A percentile compares a stretch with the other conserved stretches of the same genome.
These are phyloP conservation scores for Massarina eburnea DNA, from an alignment of 2,329 filamentous ascomycete genomes.

Conservation along the genomic window DNA sequence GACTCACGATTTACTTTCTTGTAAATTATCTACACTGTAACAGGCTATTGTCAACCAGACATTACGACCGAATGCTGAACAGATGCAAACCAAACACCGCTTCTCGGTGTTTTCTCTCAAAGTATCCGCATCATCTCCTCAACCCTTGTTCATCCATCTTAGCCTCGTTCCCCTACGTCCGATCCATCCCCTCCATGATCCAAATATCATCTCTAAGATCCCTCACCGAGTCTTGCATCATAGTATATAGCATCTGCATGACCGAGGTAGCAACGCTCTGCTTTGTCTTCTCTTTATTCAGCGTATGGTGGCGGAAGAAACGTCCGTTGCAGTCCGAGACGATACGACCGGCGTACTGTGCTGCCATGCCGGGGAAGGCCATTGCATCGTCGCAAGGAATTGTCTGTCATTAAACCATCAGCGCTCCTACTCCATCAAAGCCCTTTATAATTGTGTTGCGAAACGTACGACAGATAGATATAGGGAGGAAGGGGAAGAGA, in stretches of 20 bases:
- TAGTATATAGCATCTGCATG: conserved; percentile 13
- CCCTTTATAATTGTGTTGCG: too few relatives aligned
- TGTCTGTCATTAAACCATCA: conserved; percentile 3
- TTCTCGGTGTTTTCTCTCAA: too few relatives aligned
- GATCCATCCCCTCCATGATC: background rate
- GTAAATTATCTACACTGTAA: too few relatives aligned
- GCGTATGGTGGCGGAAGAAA: conserved; percentile 33
- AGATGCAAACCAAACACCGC: too few relatives aligned
- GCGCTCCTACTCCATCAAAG: too few relatives aligned
- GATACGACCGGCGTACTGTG: conserved; percentile 13
- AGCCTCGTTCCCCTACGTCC: background rate
- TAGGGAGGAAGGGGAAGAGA: background rate
- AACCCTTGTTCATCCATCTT: background rate
- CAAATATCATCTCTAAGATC: conserved; percentile 4
- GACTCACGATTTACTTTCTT: too few relatives aligned
- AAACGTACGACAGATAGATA: background rate
- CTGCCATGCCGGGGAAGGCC: conserved; percentile 30
- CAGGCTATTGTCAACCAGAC: too few relatives aligned
- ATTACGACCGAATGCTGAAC: too few relatives aligned
- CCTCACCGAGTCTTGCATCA: conserved; percentile 11
- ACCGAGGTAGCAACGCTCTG: conserved; percentile 5
- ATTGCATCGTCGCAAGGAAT: conserved; percentile 41
- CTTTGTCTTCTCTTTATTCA: conserved; percentile 17
- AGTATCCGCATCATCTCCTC: too few relatives aligned
- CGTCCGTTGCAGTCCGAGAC: conserved; percentile 29